Evolutionary conservation across 306 rosid genomes (phyloP).

Genomic region (Carpinus viminea): DNA sequence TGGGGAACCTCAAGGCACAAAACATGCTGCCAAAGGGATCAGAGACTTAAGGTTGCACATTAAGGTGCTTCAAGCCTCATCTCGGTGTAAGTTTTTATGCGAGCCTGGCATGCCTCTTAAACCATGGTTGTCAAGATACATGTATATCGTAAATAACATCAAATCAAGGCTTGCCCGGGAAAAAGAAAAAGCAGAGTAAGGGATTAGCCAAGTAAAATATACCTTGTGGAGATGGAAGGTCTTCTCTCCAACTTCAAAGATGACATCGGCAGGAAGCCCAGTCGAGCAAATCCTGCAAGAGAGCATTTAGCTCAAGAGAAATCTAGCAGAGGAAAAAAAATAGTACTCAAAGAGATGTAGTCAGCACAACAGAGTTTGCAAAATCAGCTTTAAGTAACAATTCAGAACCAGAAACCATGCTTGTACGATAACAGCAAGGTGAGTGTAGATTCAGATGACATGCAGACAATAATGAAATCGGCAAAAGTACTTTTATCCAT

Average conservation of each 20-base stretch:
- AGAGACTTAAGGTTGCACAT: not conserved
- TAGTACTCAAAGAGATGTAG: not conserved
- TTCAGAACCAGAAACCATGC: not conserved
- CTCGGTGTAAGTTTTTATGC: not conserved
- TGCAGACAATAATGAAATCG: not conserved
- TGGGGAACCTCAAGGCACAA: not conserved
- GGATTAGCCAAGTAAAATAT: conserved; percentile 19
- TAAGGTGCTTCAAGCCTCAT: not conserved
- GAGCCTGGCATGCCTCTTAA: conserved; percentile 1
- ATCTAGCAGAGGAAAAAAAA: not conserved
- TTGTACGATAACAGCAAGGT: not conserved
- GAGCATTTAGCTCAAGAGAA: conserved; percentile 20
- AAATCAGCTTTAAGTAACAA: not conserved
- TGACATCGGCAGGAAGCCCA: conserved; percentile 80
- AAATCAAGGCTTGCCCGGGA: no score
- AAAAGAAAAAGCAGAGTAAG: conserved; percentile 1
- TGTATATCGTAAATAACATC: not conserved
- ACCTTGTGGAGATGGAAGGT: conserved; percentile 94
- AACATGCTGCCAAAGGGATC: not conserved
- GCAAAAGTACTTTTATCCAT: not conserved
- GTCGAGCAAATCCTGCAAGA: conserved; percentile 75
- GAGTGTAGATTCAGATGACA: not conserved
- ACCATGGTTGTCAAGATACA: conserved; percentile 8
- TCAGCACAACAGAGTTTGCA: not conserved
- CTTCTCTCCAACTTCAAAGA: conserved; percentile 73